Base-by-base conservation (phyloP, 495 filamentous ascomycete genomes). In the Talaromyces proteolyticus region DNA sequence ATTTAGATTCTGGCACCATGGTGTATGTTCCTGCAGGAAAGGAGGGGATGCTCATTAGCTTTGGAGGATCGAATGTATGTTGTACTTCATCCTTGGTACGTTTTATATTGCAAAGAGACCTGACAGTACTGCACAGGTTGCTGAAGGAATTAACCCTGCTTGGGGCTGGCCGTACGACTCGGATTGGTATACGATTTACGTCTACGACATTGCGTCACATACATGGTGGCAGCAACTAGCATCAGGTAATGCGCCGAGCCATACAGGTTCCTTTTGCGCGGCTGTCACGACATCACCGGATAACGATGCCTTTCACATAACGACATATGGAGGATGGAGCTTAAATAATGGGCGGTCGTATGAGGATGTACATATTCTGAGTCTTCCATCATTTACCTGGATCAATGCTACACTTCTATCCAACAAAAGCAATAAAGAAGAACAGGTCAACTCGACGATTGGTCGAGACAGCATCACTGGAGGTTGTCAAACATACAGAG, bases 41-140 rank as follows among this genome's bases (percentile, higher is more conserved):
- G n/a, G 47, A 54, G 26, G 52, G 52, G 11, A 54, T 54, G 47
- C 47, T 54, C 11, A 42, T 54, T n/a, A 50, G 37, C 21, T 54
- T 54, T 16, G 52, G 52, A 39, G 52, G 52, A 34, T 46, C 39
- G 34, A 53, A 53, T 41, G 51, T 53, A 49, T 19, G 44, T 48
- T 24, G 16, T 6, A 19, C 10, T 16, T n/a, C n/a, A n/a, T n/a
- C n/a, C n/a, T n/a, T n/a, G n/a, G n/a, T n/a, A n/a, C n/a, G n/a
- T n/a, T n/a, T n/a, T n/a, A n/a, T n/a, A n/a, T n/a, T n/a, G n/a
- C n/a, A n/a, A n/a, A n/a, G n/a, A n/a, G n/a, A n/a, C n/a, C n/a
- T n/a, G n/a, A n/a, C n/a, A n/a, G n/a, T n/a, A n/a, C n/a, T n/a
- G n/a, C n/a, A 45, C 50, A 52, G 50, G 42, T 47, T 19, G 20